Base-by-base conservation (phyloP, 2,329 filamentous ascomycete species). In the Botrytis aclada region DNA sequence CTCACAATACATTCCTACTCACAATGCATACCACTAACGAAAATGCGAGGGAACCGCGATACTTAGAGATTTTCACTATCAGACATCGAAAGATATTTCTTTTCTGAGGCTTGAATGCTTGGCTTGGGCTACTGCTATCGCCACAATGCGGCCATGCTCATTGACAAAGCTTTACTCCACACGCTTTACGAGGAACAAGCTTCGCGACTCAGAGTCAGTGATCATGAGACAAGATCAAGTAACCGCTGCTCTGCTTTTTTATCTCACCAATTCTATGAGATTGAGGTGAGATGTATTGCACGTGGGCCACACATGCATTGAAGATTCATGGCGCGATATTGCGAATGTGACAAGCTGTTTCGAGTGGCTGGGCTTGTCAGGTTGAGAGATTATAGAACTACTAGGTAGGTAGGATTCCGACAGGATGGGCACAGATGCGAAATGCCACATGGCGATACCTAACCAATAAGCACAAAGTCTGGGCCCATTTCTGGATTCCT, bases 271-370 rank as follows among this genome's bases (percentile, higher is more conserved):
- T n/a, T 14, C 25, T 22, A 66, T 51, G n/a, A 54, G 14, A 29
- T 54, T 29, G 34, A 25, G 34, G 20, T 29, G n/a, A 39, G 64
- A 39, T 25, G n/a, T 56, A 54, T 32, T 29, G 39, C 47, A 41
- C 25, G 34, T 56, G 64, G 64, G 64, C 29, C 64, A 67, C 64
- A 66, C 45, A 66, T 22, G 64, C 64, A 54, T 39, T 54, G 37
- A 12, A 39, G 64, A 56, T 51, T 66, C 63, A 37, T 51, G 43
- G 4, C 51, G 63, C 54, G 45, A 67, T 67, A 34, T 4, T 37
- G 62, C 29, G 16, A 66, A 37, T 66, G 34, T 66, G 64, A 66
- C 45, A 54, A 66, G 34, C 8, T 39, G 10, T 41, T 63, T 63
- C 37, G 25, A 63, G 60, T 62, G 60, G 60, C 60, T 63, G 60